phyloP scores from a whole-genome alignment of 768 basidiomycete genomes.

The Termitomyces sp. region DNA sequence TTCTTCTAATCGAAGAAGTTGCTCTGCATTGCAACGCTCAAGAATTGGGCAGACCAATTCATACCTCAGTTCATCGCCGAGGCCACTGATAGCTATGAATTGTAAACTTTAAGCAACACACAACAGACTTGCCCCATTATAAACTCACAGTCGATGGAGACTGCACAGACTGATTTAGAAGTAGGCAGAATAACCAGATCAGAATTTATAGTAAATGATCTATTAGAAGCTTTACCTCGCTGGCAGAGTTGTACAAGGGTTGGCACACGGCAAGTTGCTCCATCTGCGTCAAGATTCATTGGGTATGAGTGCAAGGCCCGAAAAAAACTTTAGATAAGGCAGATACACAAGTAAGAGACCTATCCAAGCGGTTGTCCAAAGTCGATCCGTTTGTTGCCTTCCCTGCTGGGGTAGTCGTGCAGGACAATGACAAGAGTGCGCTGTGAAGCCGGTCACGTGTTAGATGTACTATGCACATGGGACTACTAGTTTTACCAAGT shows the following conservation, averaged over 20 bases:
- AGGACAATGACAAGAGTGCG: neutral
- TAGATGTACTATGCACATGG: too few species aligned
- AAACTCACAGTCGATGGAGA: constrained; percentile 58
- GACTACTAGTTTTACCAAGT: too few species aligned
- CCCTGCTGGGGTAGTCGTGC: neutral
- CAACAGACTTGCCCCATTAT: neutral
- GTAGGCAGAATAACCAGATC: constrained; percentile 1
- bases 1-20: constrained; percentile 64
- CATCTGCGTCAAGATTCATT: constrained; percentile 34
- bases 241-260: constrained; percentile 70
- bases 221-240: constrained; percentile 41
- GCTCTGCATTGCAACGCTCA: constrained; percentile 67
- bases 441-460: neutral
- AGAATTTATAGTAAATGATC: constrained; percentile 4
- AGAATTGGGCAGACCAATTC: constrained; percentile 70
- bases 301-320: neutral
- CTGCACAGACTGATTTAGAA: constrained; percentile 44
- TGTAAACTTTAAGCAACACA: neutral
- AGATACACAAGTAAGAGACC: neutral
- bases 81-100: constrained; percentile 53
- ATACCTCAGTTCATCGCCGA: constrained; percentile 63
- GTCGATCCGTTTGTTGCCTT: constrained; percentile 33
- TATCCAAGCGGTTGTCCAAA: neutral
- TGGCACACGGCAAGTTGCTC: constrained; percentile 42
- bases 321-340: neutral